phyloP scores from a whole-genome alignment of 768 basidiomycete genomes.

The Hygrophorus pudorinus region DNA sequence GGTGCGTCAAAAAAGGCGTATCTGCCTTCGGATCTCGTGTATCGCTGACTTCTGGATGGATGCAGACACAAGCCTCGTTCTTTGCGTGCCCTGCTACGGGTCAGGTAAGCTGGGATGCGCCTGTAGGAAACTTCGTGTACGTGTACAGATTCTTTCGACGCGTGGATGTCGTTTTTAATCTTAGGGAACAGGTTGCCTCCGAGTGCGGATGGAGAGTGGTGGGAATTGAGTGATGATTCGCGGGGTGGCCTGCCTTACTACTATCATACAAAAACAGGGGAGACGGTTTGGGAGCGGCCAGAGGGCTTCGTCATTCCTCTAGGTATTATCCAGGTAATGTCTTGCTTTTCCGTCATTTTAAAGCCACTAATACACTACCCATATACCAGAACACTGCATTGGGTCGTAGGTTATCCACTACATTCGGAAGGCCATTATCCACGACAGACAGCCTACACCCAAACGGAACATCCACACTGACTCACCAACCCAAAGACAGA shows the following conservation, averaged over 20 bases:
- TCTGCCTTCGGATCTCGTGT: slow-evolving; percentile 4
- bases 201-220: slow-evolving; percentile 84
- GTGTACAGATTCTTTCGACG: slow-evolving; percentile 17
- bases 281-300: slow-evolving; percentile 92
- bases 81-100: slow-evolving; percentile 92
- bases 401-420: slow-evolving; percentile 53
- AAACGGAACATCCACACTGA: slow-evolving; percentile 14
- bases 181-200: slow-evolving; percentile 62
- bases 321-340: slow-evolving; percentile 69
- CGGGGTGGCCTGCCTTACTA: slow-evolving; percentile 84
- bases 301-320: slow-evolving; percentile 85
- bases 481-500: too few relatives aligned
- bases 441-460: slow-evolving; percentile 14
- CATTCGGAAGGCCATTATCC: slow-evolving; percentile 14
- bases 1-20: slow-evolving; percentile 33
- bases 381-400: slow-evolving; percentile 54
- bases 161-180: neutral
- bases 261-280: slow-evolving; percentile 86
- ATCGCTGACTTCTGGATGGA: slow-evolving; percentile 2
- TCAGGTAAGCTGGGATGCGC: slow-evolving; percentile 89
- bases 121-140: slow-evolving; percentile 81
- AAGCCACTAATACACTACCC: slow-evolving; percentile 5
- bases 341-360: neutral
- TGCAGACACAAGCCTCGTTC: slow-evolving; percentile 57
- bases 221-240: slow-evolving; percentile 84